Evolutionary conservation across 2,329 filamentous ascomycete species (phyloP), one percentile per base, ranked within the genome.

Genomic region (Phyllosticta citribraziliensis): DNA sequence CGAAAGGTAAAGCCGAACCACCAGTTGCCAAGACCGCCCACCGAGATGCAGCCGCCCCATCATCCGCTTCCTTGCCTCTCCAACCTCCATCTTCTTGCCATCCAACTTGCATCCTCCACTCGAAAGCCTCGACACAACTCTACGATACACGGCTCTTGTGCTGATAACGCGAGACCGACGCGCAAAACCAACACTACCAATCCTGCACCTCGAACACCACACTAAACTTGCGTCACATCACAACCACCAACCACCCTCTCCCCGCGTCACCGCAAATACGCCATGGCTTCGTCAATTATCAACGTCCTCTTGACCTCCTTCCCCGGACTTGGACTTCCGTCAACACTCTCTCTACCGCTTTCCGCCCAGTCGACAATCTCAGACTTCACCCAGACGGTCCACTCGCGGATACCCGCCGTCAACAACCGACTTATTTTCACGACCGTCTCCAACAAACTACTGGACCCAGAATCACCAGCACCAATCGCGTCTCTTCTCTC

Each of bases 291-390:
- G 1, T 74, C 73, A 64, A 83, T 78, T 50, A 77, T 96, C 71
- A 96, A 96, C 75, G 80, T 97, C 65, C 84, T 97, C 63, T 79
- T 99, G 64, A 87, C 90, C 67, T 90, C 88, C 64, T 93, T 97
- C 70, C 82, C 87, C 8, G 93, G 93, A 65, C 82, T 96, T 19
- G 86, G 87, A 55, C 82, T 96, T 6, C 91, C 93, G 2, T 78
- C 88, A n/a, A 95, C 91, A 0, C 80, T 96, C 35, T 85, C 88
- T 4, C 80, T 97, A n/a, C 86, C 89, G 0, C 77, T 95, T 22
- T 78, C 84, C 9, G 76, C 83, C 25, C 79, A 84, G 33, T 84
- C 87, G 8, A 83, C 85, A 12, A 77, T 92, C 67, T 79, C 82
- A 61, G 82, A 91, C 65, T 79, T 97, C 19, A 84, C 85, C 80